These are phyloP conservation scores for Ballota nigra DNA, from an alignment of 257 asterid species.

Conservation along the genomic window DNA sequence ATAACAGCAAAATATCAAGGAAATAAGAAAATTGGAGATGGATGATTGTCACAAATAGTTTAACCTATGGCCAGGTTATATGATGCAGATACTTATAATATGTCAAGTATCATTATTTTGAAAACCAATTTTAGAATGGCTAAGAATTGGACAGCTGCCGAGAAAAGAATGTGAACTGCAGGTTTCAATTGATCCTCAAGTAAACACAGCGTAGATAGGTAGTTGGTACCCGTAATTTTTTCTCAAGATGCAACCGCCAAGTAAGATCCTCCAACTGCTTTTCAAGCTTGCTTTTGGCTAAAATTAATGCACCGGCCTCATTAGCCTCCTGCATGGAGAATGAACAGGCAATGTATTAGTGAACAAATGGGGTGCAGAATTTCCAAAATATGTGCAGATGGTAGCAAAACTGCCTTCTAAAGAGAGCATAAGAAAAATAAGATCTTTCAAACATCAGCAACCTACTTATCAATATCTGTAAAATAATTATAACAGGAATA, in stretches of 20 bases:
- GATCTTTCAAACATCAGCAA: slow-evolving; percentile 8
- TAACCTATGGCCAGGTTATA: neutral
- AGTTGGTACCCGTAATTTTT: slow-evolving; percentile 72
- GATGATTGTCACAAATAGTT: neutral
- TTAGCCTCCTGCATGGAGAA: slow-evolving; percentile 75
- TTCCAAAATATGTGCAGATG: slow-evolving; percentile 12
- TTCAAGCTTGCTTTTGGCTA: slow-evolving; percentile 92
- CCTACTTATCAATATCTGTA: slow-evolving; percentile 1
- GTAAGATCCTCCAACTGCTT: slow-evolving; percentile 98
- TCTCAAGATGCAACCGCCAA: slow-evolving; percentile 95
- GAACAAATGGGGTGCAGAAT: slow-evolving; percentile 11
- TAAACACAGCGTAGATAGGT: slow-evolving; percentile 4
- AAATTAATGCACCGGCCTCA: slow-evolving; percentile 95
- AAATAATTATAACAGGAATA: neutral
- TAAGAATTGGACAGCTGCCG: neutral
- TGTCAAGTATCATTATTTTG: neutral
- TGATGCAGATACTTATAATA: slow-evolving; percentile 3
- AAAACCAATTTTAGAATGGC: neutral
- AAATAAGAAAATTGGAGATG: neutral
- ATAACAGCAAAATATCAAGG: neutral
- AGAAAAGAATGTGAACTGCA: slow-evolving; percentile 11
- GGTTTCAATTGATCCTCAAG: neutral
- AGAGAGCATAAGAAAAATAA: neutral
- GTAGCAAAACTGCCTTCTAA: slow-evolving; percentile 10
- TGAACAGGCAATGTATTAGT: neutral